Evolutionary conservation across 495 filamentous ascomycete species (phyloP), one percentile per base, ranked within the genome.

Genomic region (Glutinoglossum americanum): DNA sequence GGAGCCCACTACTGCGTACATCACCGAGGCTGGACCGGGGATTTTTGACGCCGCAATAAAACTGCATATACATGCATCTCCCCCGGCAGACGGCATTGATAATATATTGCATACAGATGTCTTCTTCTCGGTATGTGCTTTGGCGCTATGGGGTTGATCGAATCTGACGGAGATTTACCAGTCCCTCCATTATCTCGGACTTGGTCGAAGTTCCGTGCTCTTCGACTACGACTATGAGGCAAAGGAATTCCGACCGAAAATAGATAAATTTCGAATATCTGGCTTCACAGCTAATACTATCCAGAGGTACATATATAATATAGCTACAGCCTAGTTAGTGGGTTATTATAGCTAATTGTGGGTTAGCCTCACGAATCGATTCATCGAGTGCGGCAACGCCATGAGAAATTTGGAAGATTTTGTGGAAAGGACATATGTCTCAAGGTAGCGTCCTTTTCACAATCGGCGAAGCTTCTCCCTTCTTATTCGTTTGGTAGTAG

Each of bases 171-270:
- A 17, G 1, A 15, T 41, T 41, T 11, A 15, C 15, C 37, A 41
- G 51, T 82, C 80, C 25, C 68, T 95, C 21, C 66, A 86, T 37
- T 76, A 79, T 54, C 74, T 95, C 10, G 85, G 82, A 0, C 72
- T 96, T 1, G 92, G 92, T 5, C 77, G 87, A 68, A 82, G 80
- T 54, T 95, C 90, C 0, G 67, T 83, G 10, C 76, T 95, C 51
- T 96, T 93, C 67, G 65, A 65, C 0, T 94, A 81, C 72, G 73
- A 87, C 57, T 64, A 73, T 30, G 64, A 70, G 26, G 76, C 73
- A 32, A 67, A 67, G 55, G 66, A 67, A 8, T 94, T 95, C 62
- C 67, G 68, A 37, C 80, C 75, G 35, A 69, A 71, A 8, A 62
- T 80, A 15, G 28, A 53, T 1, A 17, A 27, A 3, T 53, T 53